Conservation (phyloP, 2,329 filamentous ascomycete species). For the Cladosporium sp. region DNA sequence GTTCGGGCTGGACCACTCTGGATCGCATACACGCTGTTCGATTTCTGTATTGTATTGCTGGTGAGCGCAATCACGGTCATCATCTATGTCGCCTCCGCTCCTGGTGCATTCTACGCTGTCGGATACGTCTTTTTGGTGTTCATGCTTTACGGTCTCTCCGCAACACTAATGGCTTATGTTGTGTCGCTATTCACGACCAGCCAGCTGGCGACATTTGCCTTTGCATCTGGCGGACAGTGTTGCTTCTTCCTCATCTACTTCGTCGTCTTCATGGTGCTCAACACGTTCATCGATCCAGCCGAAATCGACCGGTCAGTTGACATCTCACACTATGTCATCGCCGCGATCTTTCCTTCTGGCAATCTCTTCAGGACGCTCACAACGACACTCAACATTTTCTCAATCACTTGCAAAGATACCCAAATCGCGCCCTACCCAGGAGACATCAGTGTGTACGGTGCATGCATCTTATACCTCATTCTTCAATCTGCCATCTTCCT, state of each 20-base stretch:
- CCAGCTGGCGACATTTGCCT: constrained; percentile 81
- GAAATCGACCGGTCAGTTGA: constrained; percentile 67
- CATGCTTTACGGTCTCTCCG: constrained; percentile 75
- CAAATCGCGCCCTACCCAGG: constrained; percentile 68
- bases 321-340: constrained; percentile 73
- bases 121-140: constrained; percentile 82
- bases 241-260: constrained; percentile 51
- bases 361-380: constrained; percentile 75
- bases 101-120: constrained; percentile 71
- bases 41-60: constrained; percentile 71
- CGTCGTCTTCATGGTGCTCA: constrained; percentile 42
- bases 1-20: constrained; percentile 80
- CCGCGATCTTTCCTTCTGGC: constrained; percentile 72
- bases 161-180: constrained; percentile 75
- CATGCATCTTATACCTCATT: constrained; percentile 79
- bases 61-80: constrained; percentile 66
- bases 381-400: constrained; percentile 79
- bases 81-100: constrained; percentile 65
- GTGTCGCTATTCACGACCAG: constrained; percentile 77
- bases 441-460: constrained; percentile 73
- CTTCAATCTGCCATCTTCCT: constrained; percentile 73
- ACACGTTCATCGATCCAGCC: constrained; percentile 72
- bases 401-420: constrained; percentile 67
- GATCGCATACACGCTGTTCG: constrained; percentile 79
- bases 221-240: constrained; percentile 75